Conservation (phyloP, 768 basidiomycete species). For the Mycena vulgaris region DNA sequence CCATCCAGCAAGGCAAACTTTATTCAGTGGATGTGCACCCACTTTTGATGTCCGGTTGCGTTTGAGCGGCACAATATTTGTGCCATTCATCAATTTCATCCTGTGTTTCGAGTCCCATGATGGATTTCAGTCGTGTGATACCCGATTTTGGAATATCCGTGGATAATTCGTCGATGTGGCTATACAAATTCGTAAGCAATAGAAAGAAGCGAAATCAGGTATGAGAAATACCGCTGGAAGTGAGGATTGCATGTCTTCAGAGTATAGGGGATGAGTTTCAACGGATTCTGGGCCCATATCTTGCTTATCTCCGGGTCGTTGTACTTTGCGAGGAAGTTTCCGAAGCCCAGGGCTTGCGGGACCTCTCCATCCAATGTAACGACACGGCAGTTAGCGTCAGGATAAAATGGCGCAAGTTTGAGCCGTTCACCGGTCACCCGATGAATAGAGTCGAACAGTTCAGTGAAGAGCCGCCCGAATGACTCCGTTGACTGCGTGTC, state of each 20-base stretch:
- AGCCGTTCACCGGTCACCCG: slow-evolving; percentile 31
- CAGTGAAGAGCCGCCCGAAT: slow-evolving; percentile 30
- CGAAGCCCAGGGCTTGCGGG: slow-evolving; percentile 2
- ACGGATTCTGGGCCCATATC: background rate
- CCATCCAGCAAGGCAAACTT: too few relatives aligned
- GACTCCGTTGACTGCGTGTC: slow-evolving; percentile 21
- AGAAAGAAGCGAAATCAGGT: background rate
- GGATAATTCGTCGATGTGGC: slow-evolving; percentile 41
- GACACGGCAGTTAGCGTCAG: slow-evolving; percentile 27
- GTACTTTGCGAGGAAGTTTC: background rate
- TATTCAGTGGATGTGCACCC: background rate
- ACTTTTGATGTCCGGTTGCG: background rate
- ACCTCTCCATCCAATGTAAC: slow-evolving; percentile 23
- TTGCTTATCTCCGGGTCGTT: slow-evolving; percentile 7
- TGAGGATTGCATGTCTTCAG: slow-evolving; percentile 18
- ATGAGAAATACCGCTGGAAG: slow-evolving; percentile 11
- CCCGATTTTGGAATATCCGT: slow-evolving; percentile 14
- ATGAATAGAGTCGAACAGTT: slow-evolving; percentile 31
- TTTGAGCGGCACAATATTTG: slow-evolving; percentile 25
- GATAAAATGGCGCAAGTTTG: slow-evolving; percentile 34
- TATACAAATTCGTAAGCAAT: slow-evolving; percentile 6
- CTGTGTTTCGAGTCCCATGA: slow-evolving; percentile 23
- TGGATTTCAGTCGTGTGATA: slow-evolving; percentile 36
- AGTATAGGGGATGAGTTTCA: background rate
- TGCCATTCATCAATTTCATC: slow-evolving; percentile 41